Conservation (phyloP, 148 eudicot genomes). For the Cornus suecica region DNA sequence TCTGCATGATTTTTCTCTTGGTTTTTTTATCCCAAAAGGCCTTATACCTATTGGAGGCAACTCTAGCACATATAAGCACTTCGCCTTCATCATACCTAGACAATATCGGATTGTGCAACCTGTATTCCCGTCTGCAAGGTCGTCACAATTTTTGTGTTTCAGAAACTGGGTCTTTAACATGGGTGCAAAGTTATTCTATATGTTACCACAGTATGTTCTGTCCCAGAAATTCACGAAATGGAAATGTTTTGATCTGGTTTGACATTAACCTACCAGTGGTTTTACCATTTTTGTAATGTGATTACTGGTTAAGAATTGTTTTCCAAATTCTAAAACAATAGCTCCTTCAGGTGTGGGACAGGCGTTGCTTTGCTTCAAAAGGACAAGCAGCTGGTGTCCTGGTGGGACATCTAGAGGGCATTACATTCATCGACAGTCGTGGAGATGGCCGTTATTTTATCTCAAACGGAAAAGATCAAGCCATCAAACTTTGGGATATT, state of each 20-base stretch:
- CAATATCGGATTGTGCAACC: too few relatives aligned
- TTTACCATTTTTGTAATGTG: not conserved
- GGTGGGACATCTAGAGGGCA: conserved; percentile 85
- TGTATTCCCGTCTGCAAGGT: not conserved
- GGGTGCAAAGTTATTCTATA: too few relatives aligned
- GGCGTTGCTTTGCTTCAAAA: conserved; percentile 64
- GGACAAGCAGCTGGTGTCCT: conserved; percentile 68
- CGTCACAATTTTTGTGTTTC: not conserved
- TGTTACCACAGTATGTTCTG: too few relatives aligned
- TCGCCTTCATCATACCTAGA: too few relatives aligned
- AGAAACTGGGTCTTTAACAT: not conserved
- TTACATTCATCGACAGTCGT: conserved; percentile 80
- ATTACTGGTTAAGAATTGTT: not conserved
- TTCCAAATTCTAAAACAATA: not conserved
- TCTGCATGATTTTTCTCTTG: too few relatives aligned
- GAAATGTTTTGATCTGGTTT: too few relatives aligned
- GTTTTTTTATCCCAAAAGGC: too few relatives aligned
- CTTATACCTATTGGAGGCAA: too few relatives aligned
- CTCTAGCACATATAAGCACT: too few relatives aligned
- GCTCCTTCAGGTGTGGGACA: conserved; percentile 80
- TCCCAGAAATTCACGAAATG: too few relatives aligned
- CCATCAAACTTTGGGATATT: conserved; percentile 87
- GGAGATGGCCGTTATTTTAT: conserved; percentile 97
- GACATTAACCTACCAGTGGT: not conserved
- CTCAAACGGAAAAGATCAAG: conserved; percentile 93